Percentiles rank a stretch among this genome's conserved stretches.
Conservation (phyloP, 2,329 filamentous ascomycete genomes). For the Sclerotinia trifoliorum region DNA sequence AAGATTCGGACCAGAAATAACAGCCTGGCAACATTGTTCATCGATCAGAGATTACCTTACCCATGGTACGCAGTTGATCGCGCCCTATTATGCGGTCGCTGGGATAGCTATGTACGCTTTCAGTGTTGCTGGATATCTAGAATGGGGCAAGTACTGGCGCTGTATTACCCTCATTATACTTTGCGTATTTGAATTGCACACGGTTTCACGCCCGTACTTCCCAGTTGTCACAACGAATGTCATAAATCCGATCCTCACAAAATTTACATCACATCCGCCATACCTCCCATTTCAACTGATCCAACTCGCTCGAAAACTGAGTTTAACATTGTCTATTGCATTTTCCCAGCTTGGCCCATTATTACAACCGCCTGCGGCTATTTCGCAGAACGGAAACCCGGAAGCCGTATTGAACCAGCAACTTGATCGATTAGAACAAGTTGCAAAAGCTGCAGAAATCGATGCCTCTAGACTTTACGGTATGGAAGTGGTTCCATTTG, state of each 20-base stretch:
- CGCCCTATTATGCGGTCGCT: slow-evolving; percentile 61
- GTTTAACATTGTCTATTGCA: slow-evolving; percentile 78
- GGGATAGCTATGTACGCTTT: slow-evolving; percentile 60
- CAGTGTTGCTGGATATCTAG: slow-evolving; percentile 64
- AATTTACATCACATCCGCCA: slow-evolving; percentile 50
- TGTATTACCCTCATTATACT: slow-evolving; percentile 58
- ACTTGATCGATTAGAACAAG: slow-evolving; percentile 63
- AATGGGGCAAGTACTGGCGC: slow-evolving; percentile 65
- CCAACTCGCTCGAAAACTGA: slow-evolving; percentile 69
- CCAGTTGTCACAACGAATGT: slow-evolving; percentile 47
- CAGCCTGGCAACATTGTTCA: slow-evolving; percentile 63
- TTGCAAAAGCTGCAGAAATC: slow-evolving; percentile 59
- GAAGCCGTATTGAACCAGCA: slow-evolving; percentile 58
- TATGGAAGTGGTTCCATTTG: slow-evolving; percentile 79
- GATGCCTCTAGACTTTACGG: slow-evolving; percentile 70
- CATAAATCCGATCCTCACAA: slow-evolving; percentile 47
- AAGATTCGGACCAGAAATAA: slow-evolving; percentile 73
- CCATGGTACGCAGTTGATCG: slow-evolving; percentile 59
- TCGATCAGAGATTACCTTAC: slow-evolving; percentile 72
- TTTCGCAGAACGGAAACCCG: slow-evolving; percentile 41
- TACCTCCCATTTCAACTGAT: slow-evolving; percentile 86
- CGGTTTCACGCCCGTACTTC: slow-evolving; percentile 54
- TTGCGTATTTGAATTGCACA: slow-evolving; percentile 56
- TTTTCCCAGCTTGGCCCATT: slow-evolving; percentile 77
- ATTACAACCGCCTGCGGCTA: slow-evolving; percentile 43